A percentile compares a stretch with the other conserved stretches of the same genome.
These are phyloP conservation scores for Stentor coeruleus DNA, from an alignment of 73 alveolate species.

Conservation along the genomic window DNA sequence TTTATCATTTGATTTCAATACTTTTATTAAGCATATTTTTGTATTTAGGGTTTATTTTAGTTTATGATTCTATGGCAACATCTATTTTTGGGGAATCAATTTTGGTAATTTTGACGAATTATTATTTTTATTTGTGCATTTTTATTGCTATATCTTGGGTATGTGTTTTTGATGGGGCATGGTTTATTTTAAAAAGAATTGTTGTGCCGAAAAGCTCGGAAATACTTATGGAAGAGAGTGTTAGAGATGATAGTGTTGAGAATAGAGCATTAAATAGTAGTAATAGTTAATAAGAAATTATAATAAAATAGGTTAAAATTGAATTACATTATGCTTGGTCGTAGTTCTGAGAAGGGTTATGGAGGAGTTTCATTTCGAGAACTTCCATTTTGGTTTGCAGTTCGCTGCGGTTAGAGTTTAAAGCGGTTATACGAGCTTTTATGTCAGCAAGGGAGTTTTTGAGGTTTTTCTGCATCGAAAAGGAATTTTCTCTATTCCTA, in stretches of 20 bases:
- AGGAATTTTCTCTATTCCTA: background rate
- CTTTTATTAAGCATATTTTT: background rate
- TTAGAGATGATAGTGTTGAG: no score
- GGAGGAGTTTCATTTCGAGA: background rate
- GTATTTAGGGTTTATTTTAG: conserved; percentile 9
- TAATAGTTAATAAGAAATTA: no score
- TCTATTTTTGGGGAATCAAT: background rate
- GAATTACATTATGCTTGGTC: no score
- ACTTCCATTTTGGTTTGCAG: conserved; percentile 14
- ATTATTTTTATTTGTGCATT: background rate
- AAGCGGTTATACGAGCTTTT: background rate
- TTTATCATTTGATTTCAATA: background rate
- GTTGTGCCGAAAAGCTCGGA: background rate
- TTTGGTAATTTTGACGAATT: background rate
- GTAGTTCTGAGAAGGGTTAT: background rate
- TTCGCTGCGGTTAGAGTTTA: background rate
- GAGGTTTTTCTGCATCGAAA: background rate
- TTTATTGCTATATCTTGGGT: background rate
- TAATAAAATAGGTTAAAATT: no score
- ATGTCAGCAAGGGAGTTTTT: background rate
- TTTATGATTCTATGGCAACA: background rate
- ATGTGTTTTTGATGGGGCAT: background rate
- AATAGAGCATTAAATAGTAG: no score
- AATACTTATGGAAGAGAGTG: background rate
- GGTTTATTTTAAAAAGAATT: no score